Base-by-base conservation (phyloP, 192 early-diverging fungal species). In the Dispira parvispora region DNA sequence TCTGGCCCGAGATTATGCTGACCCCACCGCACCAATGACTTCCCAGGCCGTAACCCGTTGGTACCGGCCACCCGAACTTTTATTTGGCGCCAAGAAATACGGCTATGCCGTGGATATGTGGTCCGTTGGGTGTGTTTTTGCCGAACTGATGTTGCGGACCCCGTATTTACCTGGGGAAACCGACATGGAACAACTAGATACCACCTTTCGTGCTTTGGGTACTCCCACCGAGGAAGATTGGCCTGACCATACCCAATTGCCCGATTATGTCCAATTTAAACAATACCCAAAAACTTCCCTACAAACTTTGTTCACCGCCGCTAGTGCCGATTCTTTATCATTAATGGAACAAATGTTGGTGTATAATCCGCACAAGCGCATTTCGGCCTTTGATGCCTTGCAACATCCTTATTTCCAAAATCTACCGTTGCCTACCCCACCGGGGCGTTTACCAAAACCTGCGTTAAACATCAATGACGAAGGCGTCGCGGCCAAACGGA, bases 81-180 rank as follows among this genome's bases (percentile, higher is more conserved):
- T 99, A 20, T 81, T 97, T 64, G 90, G 90, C 5, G 88, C 93
- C 4, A 82, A 82, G 54, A 80, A 89, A 56, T 99, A 97, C 64
- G 84, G 88, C 0, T 86, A 82, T 11, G 85, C 83, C 0, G 84
- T 97, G 12, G 96, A 99, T 65, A 94, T 99, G 14, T 99, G 96
- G 96, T 81, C 94, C 0, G 84, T 91, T 25, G 96, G 94, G 20
- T 97, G 96, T 65, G 94, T 99, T 43, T 99, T 99, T 87, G 96
- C 94, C 10, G 96, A 99, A 64, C 82, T 99, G 14, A 81, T 96
- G 79, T 69, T 96, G 63, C 80, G 96, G 25, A 82, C 84, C 13
- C 94, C 96, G 3, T 97, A 89, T 65, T 65, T 99, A 42, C 83
- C 96, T 0, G 89, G 82, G 43, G 87, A 88, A n/a, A 73, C 82